Evolutionary conservation across 257 asterid genomes (phyloP).

Genomic region (Echium plantagineum): DNA sequence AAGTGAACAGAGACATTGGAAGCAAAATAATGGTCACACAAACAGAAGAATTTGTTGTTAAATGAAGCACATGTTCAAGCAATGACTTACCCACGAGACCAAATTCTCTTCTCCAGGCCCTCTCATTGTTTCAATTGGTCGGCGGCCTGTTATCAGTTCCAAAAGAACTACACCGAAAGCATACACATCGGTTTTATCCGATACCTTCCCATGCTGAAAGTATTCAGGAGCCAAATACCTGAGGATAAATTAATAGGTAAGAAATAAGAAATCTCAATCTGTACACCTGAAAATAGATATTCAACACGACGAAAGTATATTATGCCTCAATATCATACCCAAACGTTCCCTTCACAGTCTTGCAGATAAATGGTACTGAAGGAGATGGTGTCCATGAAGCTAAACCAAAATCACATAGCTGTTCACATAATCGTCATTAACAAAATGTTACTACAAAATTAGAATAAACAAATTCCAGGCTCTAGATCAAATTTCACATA

Average conservation of each 20-base stretch:
- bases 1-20: not conserved
- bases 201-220: constrained; percentile 89
- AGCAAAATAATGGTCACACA: too few relatives aligned
- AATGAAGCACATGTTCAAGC: constrained; percentile 1
- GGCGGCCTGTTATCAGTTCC: constrained; percentile 57
- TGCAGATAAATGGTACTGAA: constrained; percentile 82
- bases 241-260: constrained; percentile 1
- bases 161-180: constrained; percentile 68
- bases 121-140: constrained; percentile 51
- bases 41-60: too few relatives aligned
- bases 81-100: constrained; percentile 50
- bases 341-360: constrained; percentile 90
- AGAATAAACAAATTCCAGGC: not conserved
- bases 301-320: not conserved
- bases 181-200: constrained; percentile 75
- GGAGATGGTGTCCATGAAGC: constrained; percentile 94
- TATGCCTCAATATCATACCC: constrained; percentile 42
- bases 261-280: constrained; percentile 8
- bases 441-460: constrained; percentile 5
- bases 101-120: constrained; percentile 66
- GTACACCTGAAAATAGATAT: not conserved
- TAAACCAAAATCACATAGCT: constrained; percentile 90
- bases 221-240: constrained; percentile 93
- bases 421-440: constrained; percentile 10
- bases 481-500: constrained; percentile 15